phyloP scores from a whole-genome alignment of 2,329 filamentous ascomycete species.

The Sclerotinia spermophila region DNA sequence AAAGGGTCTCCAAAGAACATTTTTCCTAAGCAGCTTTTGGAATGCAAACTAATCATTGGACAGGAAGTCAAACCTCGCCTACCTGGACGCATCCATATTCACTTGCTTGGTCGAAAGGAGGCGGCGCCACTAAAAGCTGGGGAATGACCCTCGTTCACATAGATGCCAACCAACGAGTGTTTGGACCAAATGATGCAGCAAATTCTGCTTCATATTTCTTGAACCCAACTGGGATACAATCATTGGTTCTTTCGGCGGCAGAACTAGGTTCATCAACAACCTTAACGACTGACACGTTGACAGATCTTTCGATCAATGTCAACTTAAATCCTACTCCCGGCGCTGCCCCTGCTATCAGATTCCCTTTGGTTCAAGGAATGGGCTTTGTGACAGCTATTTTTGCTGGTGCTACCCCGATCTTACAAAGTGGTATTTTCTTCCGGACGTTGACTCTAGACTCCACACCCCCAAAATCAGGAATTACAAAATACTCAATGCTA shows the following conservation, averaged over 20 bases:
- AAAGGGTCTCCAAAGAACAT: not conserved
- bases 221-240: conserved; percentile 79
- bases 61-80: conserved; percentile 58
- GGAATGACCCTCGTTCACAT: conserved; percentile 76
- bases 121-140: conserved; percentile 62
- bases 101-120: conserved; percentile 63
- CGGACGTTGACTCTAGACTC: conserved; percentile 57
- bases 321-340: conserved; percentile 57
- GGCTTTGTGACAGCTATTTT: conserved; percentile 80
- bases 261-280: conserved; percentile 63
- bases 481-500: conserved; percentile 71
- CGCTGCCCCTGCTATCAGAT: conserved; percentile 60
- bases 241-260: conserved; percentile 71
- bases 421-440: conserved; percentile 75
- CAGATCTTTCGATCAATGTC: conserved; percentile 60
- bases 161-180: conserved; percentile 63
- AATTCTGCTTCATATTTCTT: conserved; percentile 68
- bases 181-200: conserved; percentile 54
- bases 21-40: not conserved
- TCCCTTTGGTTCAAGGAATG: conserved; percentile 87
- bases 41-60: not conserved
- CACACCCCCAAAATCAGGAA: conserved; percentile 56
- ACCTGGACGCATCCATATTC: conserved; percentile 75
- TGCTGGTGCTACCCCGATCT: conserved; percentile 62
- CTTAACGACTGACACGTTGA: conserved; percentile 52